Evolutionary conservation across 2,329 filamentous ascomycete genomes (phyloP).

Genomic region (Fusarium sp.): DNA sequence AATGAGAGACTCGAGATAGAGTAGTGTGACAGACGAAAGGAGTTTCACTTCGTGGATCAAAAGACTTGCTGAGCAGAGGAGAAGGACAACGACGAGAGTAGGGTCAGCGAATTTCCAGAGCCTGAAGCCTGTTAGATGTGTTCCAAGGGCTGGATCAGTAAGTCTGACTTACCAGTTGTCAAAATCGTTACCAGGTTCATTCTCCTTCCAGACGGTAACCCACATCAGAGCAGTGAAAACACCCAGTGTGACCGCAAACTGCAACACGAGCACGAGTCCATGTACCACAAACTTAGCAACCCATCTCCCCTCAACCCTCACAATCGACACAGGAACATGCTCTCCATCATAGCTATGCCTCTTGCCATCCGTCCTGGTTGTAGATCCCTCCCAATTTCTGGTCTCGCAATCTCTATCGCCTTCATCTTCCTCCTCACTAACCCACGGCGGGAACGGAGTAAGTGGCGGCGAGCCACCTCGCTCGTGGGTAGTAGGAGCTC

Average conservation of each 20-base stretch:
- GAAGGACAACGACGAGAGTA: conserved; percentile 19
- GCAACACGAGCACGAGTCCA: conserved; percentile 39
- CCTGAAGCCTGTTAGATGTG: conserved; percentile 23
- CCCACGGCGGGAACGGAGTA: conserved; percentile 42
- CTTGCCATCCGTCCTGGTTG: not conserved
- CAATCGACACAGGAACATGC: not conserved
- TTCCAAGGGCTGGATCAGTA: rapidly evolving
- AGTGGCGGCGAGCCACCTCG: conserved; percentile 29
- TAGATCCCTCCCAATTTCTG: conserved; percentile 14
- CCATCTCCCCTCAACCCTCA: conserved; percentile 18
- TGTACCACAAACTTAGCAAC: conserved; percentile 37
- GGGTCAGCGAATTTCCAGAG: conserved; percentile 40
- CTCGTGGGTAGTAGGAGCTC: conserved; percentile 15
- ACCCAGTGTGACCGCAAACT: conserved; percentile 36
- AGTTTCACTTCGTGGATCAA: conserved; percentile 39
- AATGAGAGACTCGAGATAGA: conserved; percentile 42
- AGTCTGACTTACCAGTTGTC: conserved; percentile 35
- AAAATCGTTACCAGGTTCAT: conserved; percentile 33
- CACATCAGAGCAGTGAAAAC: conserved; percentile 42
- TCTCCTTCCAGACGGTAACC: conserved; percentile 39
- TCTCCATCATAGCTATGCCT: not conserved
- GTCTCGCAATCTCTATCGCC: conserved; percentile 25
- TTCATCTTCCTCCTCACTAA: conserved; percentile 25
- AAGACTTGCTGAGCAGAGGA: conserved; percentile 38
- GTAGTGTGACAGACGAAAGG: conserved; percentile 38